Conservation (phyloP, 2,329 filamentous ascomycete genomes). For the Paecilomyces formosus region DNA sequence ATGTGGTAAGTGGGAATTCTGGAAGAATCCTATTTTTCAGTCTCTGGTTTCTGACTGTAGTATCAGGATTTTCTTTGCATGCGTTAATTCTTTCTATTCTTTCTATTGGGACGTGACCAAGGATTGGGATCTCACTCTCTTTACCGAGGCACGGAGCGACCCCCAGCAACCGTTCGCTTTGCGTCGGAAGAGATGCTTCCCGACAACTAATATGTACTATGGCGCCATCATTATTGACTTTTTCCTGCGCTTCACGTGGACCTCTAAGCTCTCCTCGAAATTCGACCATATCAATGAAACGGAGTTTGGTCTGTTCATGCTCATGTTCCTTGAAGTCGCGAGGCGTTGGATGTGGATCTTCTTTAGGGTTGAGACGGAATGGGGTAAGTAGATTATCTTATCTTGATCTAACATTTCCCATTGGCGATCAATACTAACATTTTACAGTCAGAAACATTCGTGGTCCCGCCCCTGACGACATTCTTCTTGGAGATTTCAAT, state of each 20-base stretch:
- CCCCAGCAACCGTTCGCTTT: constrained; percentile 69
- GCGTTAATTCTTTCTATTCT: constrained; percentile 84
- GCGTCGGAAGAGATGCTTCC: constrained; percentile 65
- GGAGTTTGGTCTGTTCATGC: constrained; percentile 79
- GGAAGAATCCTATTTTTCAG: neutral
- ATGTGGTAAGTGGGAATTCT: constrained; percentile 39
- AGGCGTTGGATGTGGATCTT: constrained; percentile 97
- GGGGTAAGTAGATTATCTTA: constrained; percentile 48
- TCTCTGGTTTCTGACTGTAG: neutral
- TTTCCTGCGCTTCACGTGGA: constrained; percentile 81
- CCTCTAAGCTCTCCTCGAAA: constrained; percentile 74
- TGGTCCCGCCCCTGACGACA: constrained; percentile 57
- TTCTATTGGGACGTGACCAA: constrained; percentile 98
- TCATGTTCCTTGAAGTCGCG: constrained; percentile 80
- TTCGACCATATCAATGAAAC: constrained; percentile 78
- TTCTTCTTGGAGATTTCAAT: constrained; percentile 65
- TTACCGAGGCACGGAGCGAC: constrained; percentile 55
- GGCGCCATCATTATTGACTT: constrained; percentile 70
- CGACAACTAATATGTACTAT: constrained; percentile 71
- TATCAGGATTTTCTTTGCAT: constrained; percentile 61
- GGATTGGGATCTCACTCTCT: constrained; percentile 91
- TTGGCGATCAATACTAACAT: neutral
- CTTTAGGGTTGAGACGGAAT: constrained; percentile 90
- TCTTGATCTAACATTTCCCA: constrained; percentile 9
- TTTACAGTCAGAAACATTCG: constrained; percentile 45